phyloP scores from a whole-genome alignment of 2,329 filamentous ascomycete species.

The Talaromyces rugulosus region DNA sequence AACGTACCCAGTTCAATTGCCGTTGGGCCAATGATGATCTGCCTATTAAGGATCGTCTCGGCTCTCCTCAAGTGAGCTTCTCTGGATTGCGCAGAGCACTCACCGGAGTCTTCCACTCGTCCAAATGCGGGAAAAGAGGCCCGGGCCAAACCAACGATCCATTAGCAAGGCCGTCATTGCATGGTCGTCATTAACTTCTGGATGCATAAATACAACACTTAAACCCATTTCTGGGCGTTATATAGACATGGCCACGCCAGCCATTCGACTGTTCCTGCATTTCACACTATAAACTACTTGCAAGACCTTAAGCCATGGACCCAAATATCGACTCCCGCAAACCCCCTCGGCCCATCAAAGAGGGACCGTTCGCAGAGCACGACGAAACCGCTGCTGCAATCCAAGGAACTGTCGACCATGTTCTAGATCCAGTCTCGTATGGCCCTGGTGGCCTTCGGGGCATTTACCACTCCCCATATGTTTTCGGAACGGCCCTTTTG shows the following conservation, averaged over 20 bases:
- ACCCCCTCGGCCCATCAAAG: not conserved
- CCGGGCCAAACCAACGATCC: not conserved
- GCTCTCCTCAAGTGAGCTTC: too few species aligned
- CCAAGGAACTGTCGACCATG: conserved; percentile 13
- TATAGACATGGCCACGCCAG: not conserved
- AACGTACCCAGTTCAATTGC: too few species aligned
- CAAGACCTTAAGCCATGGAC: not conserved
- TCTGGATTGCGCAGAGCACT: not conserved
- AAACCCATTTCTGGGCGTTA: not conserved
- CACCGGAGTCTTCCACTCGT: not conserved
- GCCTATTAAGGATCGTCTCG: too few species aligned
- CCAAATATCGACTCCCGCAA: not conserved
- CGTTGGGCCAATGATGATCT: too few species aligned
- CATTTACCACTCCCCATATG: not conserved
- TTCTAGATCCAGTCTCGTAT: not conserved
- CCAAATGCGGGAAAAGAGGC: not conserved
- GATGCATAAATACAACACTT: not conserved
- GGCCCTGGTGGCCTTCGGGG: not conserved
- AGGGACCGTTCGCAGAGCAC: not conserved
- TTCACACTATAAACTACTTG: not conserved
- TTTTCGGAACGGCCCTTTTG: conserved; percentile 22
- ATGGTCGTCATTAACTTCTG: not conserved
- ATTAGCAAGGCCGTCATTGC: not conserved
- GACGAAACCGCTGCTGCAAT: not conserved
- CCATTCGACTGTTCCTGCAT: not conserved